Conservation (phyloP, 208 protist genomes). For the Leishmania arabica region DNA sequence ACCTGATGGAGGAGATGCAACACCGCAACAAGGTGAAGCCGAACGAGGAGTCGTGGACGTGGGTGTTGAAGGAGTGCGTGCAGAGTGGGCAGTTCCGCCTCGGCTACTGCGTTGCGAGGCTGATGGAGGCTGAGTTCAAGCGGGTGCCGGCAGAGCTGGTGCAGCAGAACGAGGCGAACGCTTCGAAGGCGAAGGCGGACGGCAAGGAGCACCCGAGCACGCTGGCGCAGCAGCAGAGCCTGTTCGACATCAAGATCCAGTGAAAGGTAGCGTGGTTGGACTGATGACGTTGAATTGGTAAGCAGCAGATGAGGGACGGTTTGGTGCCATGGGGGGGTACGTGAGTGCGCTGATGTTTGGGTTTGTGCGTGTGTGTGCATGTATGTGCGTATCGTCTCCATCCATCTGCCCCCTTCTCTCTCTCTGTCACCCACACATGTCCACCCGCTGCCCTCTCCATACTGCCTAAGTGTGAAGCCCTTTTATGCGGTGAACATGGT, state of each 20-base stretch:
- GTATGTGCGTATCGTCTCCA: background rate
- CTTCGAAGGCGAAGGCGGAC: constrained; percentile 78
- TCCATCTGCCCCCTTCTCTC: background rate
- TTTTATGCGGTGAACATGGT: background rate
- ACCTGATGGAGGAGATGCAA: constrained; percentile 89
- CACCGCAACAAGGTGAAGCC: constrained; percentile 90
- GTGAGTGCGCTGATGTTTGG: background rate
- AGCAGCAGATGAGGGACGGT: background rate
- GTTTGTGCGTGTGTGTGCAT: background rate
- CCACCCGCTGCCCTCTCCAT: background rate
- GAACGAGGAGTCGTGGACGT: constrained; percentile 85
- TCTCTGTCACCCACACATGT: background rate
- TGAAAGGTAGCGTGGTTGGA: constrained; percentile 20
- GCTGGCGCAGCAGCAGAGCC: constrained; percentile 64
- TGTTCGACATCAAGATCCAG: constrained; percentile 91
- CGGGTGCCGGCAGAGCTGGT: constrained; percentile 70
- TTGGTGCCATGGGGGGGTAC: background rate
- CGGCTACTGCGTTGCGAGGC: constrained; percentile 72
- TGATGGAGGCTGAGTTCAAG: constrained; percentile 87
- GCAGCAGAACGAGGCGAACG: constrained; percentile 83
- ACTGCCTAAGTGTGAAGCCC: background rate
- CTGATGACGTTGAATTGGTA: background rate
- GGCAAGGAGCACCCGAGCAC: constrained; percentile 83
- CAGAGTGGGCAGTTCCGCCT: constrained; percentile 83
- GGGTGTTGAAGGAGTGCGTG: constrained; percentile 88